Conservation (phyloP, 2,329 filamentous ascomycete species). For the Colletotrichum paranaense region DNA sequence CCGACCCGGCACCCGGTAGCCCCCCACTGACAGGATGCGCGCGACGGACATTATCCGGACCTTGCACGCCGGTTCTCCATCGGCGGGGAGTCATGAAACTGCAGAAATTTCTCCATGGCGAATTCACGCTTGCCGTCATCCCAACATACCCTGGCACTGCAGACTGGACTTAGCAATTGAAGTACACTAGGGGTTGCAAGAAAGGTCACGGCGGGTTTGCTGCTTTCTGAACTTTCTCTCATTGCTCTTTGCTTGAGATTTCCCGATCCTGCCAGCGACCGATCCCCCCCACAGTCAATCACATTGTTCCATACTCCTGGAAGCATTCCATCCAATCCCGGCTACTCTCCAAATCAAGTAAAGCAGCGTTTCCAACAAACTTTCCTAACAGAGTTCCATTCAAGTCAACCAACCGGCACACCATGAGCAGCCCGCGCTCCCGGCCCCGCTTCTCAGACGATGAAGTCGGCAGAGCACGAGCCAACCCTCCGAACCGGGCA, state of each 20-base stretch:
- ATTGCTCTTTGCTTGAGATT: background rate
- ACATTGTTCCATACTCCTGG: background rate
- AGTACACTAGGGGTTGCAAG: background rate
- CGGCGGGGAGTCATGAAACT: constrained; percentile 4
- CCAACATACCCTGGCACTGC: constrained; percentile 8
- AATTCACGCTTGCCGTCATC: constrained; percentile 15
- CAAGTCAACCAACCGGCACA: background rate
- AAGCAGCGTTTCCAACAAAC: background rate
- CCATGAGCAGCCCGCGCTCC: background rate
- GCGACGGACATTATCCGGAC: constrained; percentile 7
- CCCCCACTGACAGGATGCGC: background rate
- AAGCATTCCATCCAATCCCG: background rate
- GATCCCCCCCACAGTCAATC: background rate
- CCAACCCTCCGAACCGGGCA: background rate
- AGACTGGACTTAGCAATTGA: background rate
- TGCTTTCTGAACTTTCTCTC: background rate
- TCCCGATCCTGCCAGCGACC: background rate
- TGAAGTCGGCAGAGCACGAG: constrained; percentile 18
- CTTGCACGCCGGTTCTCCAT: constrained; percentile 14
- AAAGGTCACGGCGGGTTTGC: constrained; percentile 5
- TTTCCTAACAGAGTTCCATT: background rate
- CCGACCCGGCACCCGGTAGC: constrained; percentile 22
- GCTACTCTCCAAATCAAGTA: background rate
- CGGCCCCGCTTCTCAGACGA: constrained; percentile 25
- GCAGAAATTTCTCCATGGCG: background rate